These are phyloP conservation scores for Orychophragmus violaceus DNA, from an alignment of 345 rosid species.

Conservation along the genomic window DNA sequence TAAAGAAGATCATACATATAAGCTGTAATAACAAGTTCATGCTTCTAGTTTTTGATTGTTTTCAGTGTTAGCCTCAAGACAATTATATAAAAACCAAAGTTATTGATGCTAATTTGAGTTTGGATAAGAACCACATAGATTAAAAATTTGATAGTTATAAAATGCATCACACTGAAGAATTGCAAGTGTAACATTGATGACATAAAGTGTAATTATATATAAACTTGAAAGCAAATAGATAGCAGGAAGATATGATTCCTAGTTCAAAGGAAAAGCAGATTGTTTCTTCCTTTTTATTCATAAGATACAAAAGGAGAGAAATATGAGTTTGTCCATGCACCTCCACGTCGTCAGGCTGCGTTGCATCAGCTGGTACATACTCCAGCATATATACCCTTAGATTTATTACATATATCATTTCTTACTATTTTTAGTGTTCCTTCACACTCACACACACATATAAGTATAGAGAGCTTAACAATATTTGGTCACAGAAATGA, in stretches of 20 bases:
- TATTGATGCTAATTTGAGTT: not conserved
- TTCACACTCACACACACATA: not conserved
- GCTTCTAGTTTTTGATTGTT: not conserved
- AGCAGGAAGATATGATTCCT: not conserved
- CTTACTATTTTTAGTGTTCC: not conserved
- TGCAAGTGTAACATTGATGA: too few species aligned
- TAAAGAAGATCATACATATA: not conserved
- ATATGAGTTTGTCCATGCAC: not conserved
- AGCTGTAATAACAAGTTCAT: not conserved
- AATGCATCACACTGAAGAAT: not conserved
- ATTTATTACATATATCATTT: not conserved
- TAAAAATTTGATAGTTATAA: not conserved
- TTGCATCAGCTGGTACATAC: not conserved
- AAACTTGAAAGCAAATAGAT: not conserved
- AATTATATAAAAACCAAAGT: not conserved
- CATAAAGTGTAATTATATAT: too few species aligned
- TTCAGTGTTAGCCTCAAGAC: not conserved
- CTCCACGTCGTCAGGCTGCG: not conserved
- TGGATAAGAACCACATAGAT: not conserved
- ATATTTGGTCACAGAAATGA: slow-evolving; percentile 2
- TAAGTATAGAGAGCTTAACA: too few species aligned
- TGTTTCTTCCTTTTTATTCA: not conserved
- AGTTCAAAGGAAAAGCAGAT: too few species aligned
- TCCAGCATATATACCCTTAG: not conserved
- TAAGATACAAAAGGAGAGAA: too few species aligned